Percentiles rank a stretch among this genome's conserved stretches.
Evolutionary conservation across 108 stramenopile species (phyloP).

Genomic region (Cyclostephanos invisitatus): DNA sequence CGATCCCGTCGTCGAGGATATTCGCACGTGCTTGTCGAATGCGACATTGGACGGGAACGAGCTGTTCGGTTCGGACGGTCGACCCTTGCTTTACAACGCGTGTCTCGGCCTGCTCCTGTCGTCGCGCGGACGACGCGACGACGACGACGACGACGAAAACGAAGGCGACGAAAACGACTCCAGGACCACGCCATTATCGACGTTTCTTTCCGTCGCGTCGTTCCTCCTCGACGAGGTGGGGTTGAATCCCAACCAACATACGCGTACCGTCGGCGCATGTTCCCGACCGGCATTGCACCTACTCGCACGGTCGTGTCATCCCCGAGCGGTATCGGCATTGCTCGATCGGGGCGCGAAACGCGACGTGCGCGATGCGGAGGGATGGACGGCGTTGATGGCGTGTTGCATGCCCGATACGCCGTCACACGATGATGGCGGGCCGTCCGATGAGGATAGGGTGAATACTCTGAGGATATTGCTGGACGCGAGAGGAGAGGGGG

Average conservation of each 20-base stretch:
- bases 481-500: not conserved
- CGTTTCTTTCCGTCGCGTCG: slow-evolving; percentile 37
- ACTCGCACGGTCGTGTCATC: slow-evolving; percentile 40
- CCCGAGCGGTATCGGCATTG: slow-evolving; percentile 26
- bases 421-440: slow-evolving; percentile 35
- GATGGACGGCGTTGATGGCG: slow-evolving; percentile 54
- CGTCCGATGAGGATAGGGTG: slow-evolving; percentile 32
- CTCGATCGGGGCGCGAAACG: slow-evolving; percentile 27
- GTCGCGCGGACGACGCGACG: not conserved
- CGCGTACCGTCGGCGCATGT: slow-evolving; percentile 41
- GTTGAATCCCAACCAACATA: slow-evolving; percentile 38
- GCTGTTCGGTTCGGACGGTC: slow-evolving; percentile 37
- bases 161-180: not conserved
- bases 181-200: slow-evolving; percentile 29
- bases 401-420: slow-evolving; percentile 43
- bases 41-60: slow-evolving; percentile 25
- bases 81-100: slow-evolving; percentile 39
- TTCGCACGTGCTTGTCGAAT: slow-evolving; percentile 34
- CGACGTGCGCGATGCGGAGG: slow-evolving; percentile 33
- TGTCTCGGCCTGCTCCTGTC: slow-evolving; percentile 46
- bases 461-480: slow-evolving; percentile 31
- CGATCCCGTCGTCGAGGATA: slow-evolving; percentile 33
- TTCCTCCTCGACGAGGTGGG: slow-evolving; percentile 38
- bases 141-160: not conserved
- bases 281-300: slow-evolving; percentile 45